Base-by-base conservation (phyloP, 2,329 filamentous ascomycete genomes). In the Byssochlamys sp. region DNA sequence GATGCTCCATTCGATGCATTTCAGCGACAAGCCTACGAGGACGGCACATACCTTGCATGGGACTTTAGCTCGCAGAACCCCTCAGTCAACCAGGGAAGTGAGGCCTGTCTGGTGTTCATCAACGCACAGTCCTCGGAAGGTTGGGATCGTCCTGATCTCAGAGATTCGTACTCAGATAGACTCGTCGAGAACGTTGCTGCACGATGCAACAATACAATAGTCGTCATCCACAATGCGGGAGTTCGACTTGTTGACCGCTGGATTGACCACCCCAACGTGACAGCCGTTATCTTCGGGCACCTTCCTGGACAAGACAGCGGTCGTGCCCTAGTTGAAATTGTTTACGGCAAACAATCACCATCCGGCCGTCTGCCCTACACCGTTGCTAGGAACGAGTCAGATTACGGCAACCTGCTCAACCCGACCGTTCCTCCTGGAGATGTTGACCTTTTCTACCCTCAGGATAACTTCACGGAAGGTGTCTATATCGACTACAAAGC, bases 291-390 rank as follows among this genome's bases (percentile, higher is more conserved):
- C 0, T 83, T 83, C 61, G 84, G 82, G 3, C 84, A 87, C 63
- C 73, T 87, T 0, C 85, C 84, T 0, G 85, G 85, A 0, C 83
- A 88, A 64, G 82, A 85, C 57, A 81, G 80, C 1, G 85, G 85
- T 0, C 70, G 73, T 1, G 79, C 82, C 0, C 65, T 86, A 4
- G 79, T 80, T 0, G 76, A 79, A 0, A 66, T 87, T 6, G 73
- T 87, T 0, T 86, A 84, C 62, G 84, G 84, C 26, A 75, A 81
- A 2, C 69, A 75, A 2, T 82, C 79, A 59, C 79, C 80, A 0
- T 84, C 81, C 0, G 84, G 84, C 1, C 78, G 80, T 57, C 73
- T 87, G 0, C 82, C 83, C 0, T 87, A 85, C 65, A 87, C 84
- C 0, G 76, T 87, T 0, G 83, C 84, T 0, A 76, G 73, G 56